These are phyloP conservation scores for Nitzschia putrida DNA, from an alignment of 108 stramenopile genomes.

Conservation along the genomic window DNA sequence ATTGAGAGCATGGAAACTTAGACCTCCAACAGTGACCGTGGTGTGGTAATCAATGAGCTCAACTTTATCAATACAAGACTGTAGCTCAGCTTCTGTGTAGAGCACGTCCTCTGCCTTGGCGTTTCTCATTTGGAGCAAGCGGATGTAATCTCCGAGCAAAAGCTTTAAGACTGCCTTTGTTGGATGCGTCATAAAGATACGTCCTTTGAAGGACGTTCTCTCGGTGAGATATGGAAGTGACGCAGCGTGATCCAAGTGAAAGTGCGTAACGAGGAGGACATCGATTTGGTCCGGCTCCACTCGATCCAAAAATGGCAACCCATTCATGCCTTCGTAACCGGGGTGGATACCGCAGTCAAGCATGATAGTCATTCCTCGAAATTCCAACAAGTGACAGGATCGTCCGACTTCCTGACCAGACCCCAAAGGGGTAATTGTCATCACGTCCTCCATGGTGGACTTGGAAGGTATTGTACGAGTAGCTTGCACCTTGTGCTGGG, in stretches of 20 bases:
- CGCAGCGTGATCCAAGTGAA: constrained; percentile 98
- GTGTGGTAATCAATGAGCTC: constrained; percentile 97
- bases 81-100: constrained; percentile 92
- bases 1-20: constrained; percentile 94
- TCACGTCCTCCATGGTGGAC: constrained; percentile 66
- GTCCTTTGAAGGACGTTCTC: constrained; percentile 91
- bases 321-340: constrained; percentile 93
- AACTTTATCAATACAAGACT: constrained; percentile 90
- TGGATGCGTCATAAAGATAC: constrained; percentile 97
- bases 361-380: constrained; percentile 91
- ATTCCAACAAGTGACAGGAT: constrained; percentile 94
- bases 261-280: constrained; percentile 91
- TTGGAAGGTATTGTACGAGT: no score
- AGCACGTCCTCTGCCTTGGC: constrained; percentile 74
- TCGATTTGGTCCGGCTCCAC: constrained; percentile 89
- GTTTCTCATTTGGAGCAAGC: constrained; percentile 78
- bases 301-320: constrained; percentile 85
- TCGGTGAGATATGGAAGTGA: constrained; percentile 97
- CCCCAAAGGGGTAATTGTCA: constrained; percentile 79
- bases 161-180: constrained; percentile 96
- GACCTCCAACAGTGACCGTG: constrained; percentile 81
- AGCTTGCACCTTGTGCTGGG: background rate
- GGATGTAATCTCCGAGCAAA: constrained; percentile 90
- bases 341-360: constrained; percentile 99
- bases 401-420: constrained; percentile 95